Base-by-base conservation (phyloP, 108 stramenopile species). In the Pseudonitzschia multiseries region DNA sequence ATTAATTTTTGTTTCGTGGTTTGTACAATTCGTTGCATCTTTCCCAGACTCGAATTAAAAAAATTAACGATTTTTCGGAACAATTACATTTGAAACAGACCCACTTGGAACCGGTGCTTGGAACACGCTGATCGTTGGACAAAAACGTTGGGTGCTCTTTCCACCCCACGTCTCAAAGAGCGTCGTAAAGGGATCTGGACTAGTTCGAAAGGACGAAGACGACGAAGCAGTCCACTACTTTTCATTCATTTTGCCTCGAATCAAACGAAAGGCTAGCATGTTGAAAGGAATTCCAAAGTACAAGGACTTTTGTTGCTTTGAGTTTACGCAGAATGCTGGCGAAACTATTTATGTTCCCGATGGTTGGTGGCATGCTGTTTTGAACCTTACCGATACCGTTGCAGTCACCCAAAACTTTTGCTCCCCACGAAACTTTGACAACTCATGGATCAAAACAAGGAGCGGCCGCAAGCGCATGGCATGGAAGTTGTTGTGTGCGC, bases 151-250 rank as follows among this genome's bases (percentile, higher is more conserved):
- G 99, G 96, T 98, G 54, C 75, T 99, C 21, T 98, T 99, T 72
- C 98, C 98, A 15, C 99, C 99, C 10, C 83, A 84, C 54, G 83
- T 93, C 1, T 79, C 94, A 28, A 96, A 90, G 72, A 65, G 70
- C 33, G 79, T 98, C 17, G 97, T 93, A 33, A 99, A 96, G 82
- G 97, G 95, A 10, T 82, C 74, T 53, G 79, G 79, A 8, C 65
- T 96, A 57, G 78, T 93, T 27, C 65, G 83, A 44, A 70, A 72
- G 0, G 81, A 88, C 33, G 97, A 99, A 75, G 99, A 99, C 75
- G 99, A 99, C 79, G 99, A 99, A 82, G 96, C 99, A 8, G 82
- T 98, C 63, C 97, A 99, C 71, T 99, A 97, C 77, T 99, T 99
- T 71, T 92, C 86, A 42, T 89, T 86, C 44, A 92, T 97, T 65